phyloP scores from a whole-genome alignment of 83 land plant species.

The Picea engelmannii region DNA sequence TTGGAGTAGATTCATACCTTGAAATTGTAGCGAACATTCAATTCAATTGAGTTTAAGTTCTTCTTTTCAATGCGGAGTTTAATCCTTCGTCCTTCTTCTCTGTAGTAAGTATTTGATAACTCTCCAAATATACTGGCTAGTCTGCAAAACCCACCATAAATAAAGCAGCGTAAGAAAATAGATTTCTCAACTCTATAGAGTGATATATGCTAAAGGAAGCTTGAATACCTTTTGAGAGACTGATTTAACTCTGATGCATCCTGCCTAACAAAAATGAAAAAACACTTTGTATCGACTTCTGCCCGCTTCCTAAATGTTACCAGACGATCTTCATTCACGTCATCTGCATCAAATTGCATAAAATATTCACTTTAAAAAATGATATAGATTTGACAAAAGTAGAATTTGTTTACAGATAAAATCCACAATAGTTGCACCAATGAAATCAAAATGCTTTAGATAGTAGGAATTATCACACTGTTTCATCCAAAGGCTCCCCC shows the following conservation, averaged over 20 bases:
- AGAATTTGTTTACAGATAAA: not conserved
- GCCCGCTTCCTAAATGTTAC: constrained; percentile 88
- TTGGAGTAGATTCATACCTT: constrained; percentile 50
- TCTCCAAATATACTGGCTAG: constrained; percentile 73
- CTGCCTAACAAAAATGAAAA: constrained; percentile 53
- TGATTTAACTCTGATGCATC: constrained; percentile 62
- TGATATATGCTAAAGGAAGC: not conserved
- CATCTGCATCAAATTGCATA: constrained; percentile 59
- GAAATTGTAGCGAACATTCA: constrained; percentile 81
- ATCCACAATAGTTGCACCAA: not conserved
- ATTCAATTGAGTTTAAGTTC: constrained; percentile 53
- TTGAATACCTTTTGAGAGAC: constrained; percentile 70
- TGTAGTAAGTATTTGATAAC: constrained; percentile 67
- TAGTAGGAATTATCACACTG: not conserved
- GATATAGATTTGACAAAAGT: not conserved
- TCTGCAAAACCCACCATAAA: constrained; percentile 39
- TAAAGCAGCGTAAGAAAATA: not conserved
- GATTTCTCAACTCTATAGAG: not conserved
- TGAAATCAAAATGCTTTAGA: not conserved
- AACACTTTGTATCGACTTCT: constrained; percentile 78
- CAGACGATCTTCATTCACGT: constrained; percentile 80
- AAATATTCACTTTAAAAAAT: not conserved
- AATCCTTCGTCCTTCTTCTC: constrained; percentile 87
- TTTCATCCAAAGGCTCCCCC: not conserved
- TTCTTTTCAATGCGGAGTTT: constrained; percentile 86